These are phyloP conservation scores for Carex cristatella DNA, from an alignment of 176 grass and related monocot genomes.

Conservation along the genomic window DNA sequence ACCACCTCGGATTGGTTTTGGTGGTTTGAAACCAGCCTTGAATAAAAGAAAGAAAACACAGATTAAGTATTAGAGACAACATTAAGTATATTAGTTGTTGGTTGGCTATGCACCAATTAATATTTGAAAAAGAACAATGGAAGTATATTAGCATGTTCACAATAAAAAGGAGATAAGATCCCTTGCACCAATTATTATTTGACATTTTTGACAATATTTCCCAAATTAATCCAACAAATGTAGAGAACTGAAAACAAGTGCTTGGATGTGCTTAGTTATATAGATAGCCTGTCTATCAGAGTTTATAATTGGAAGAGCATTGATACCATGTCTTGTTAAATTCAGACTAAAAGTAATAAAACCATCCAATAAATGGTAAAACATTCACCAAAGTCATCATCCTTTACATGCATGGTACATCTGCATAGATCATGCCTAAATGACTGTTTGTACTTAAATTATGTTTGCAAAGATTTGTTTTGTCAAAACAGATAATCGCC, in stretches of 20 bases:
- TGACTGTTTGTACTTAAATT: not conserved
- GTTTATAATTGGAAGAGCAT: not conserved
- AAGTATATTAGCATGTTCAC: not conserved
- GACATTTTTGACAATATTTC: not conserved
- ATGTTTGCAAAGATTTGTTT: not conserved
- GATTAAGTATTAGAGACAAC: not conserved
- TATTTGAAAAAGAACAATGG: not conserved
- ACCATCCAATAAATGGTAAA: not conserved
- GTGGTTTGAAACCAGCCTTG: constrained; percentile 42
- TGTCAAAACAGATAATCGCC: not conserved
- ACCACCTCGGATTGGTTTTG: constrained; percentile 41
- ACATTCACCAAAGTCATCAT: not conserved
- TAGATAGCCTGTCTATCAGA: not conserved
- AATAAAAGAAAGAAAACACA: not conserved
- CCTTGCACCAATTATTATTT: not conserved
- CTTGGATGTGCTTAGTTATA: not conserved
- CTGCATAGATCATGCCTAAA: constrained; percentile 2
- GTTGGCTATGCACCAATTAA: not conserved
- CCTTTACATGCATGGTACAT: not conserved
- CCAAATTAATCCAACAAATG: not conserved
- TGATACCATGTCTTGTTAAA: not conserved
- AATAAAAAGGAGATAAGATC: not conserved
- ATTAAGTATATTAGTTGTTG: not conserved
- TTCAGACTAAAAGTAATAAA: not conserved
- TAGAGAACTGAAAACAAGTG: not conserved